Base-by-base conservation (phyloP, 2,329 filamentous ascomycete species). In the Calonectria multiphialidica region DNA sequence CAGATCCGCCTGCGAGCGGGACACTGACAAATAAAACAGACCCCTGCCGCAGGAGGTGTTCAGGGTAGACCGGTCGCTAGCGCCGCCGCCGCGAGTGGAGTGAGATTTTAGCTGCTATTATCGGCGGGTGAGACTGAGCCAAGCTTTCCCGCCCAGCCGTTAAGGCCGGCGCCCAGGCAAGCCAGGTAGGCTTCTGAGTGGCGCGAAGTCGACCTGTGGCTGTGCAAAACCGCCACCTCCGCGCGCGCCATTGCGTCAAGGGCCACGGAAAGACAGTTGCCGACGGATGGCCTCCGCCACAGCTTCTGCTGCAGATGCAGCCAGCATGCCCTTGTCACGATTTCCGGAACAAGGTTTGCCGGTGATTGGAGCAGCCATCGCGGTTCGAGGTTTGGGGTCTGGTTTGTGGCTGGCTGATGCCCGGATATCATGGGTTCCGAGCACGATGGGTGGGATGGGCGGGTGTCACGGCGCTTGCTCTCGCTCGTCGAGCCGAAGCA, bases 91-190 rank as follows among this genome's bases (percentile, higher is more conserved):
- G 25, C 21, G 69, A 8, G 28, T 30, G 28, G 8, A 30, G 28
- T 71, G 69, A 71, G 69, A 71, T 67, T 71, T 71, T 71, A 71
- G 69, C 40, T 57, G 55, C 55, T 62, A 68, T 62, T 42, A 61
- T 62, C 30, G 57, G 65, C 63, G 45, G 23, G 53, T 59, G 53
- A 59, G 33, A 55, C 37, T 16, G 30, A 50, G 42, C 35, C 55
- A 45, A 42, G 45, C 30, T 66, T 50, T 50, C 33, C 33, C 47
- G 13, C 45, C 45, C 63, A 42, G 57, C 57, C 37, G 57, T 62
- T 42, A 33, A 25, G 25, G 37, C 57, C 28, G 5, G 5, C 28
- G 5, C 8, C 28, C 57, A n/a, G n/a, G n/a, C n/a, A n/a, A n/a
- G n/a, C 33, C 30, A n/a, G 4, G 13, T 23, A 9, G 25, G 25